These are phyloP conservation scores for Trichophyton rubrum DNA, from an alignment of 2,329 filamentous ascomycete species.

Conservation along the genomic window DNA sequence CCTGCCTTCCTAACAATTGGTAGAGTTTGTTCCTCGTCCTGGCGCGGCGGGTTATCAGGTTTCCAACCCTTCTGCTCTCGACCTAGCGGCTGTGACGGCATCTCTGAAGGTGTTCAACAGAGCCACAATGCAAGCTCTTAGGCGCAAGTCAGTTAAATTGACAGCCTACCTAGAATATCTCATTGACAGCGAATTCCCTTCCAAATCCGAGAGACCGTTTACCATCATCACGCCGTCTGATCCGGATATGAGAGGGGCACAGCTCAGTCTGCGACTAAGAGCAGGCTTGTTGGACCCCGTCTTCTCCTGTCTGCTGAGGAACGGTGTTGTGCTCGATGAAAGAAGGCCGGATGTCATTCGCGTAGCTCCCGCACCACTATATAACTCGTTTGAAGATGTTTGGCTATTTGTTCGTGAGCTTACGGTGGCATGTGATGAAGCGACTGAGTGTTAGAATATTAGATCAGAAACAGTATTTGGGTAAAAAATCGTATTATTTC, in stretches of 20 bases:
- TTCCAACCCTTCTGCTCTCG: constrained; percentile 71
- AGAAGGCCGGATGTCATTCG: constrained; percentile 74
- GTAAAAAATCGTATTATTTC: background rate
- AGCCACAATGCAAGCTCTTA: constrained; percentile 55
- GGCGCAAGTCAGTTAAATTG: constrained; percentile 57
- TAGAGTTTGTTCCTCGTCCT: constrained; percentile 57
- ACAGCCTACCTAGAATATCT: constrained; percentile 67
- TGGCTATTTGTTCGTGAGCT: constrained; percentile 48
- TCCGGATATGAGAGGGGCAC: constrained; percentile 58
- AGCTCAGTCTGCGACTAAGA: constrained; percentile 60
- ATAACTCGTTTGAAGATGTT: constrained; percentile 68
- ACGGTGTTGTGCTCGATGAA: constrained; percentile 68
- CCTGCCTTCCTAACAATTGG: background rate
- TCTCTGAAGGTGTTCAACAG: constrained; percentile 62
- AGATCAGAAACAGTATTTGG: background rate
- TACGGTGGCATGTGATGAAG: constrained; percentile 33
- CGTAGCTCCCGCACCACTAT: constrained; percentile 71
- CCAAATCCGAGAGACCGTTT: constrained; percentile 34
- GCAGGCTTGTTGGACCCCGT: constrained; percentile 60
- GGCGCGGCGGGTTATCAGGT: constrained; percentile 74
- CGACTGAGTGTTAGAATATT: background rate
- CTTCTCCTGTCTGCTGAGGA: constrained; percentile 49
- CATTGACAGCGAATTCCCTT: constrained; percentile 20
- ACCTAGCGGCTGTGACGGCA: constrained; percentile 61
- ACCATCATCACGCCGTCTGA: constrained; percentile 57